Conservation (phyloP, 306 rosid genomes). For the Canavalia gladiata region DNA sequence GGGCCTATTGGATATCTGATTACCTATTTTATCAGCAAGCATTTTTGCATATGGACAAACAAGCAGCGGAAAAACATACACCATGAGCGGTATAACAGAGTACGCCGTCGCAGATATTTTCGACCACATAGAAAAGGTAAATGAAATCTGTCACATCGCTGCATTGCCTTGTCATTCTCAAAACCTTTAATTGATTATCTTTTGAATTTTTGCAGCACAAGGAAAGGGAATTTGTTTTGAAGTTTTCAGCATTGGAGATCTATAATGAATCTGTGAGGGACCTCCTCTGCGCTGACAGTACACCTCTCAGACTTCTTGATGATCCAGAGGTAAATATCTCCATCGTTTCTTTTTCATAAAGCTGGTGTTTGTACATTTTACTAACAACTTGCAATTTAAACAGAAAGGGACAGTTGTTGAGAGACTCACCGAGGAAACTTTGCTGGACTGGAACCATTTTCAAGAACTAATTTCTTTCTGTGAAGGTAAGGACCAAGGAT, state of each 20-base stretch:
- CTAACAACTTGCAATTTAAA: conserved; percentile 51
- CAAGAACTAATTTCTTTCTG: conserved; percentile 81
- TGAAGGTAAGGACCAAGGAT: conserved; percentile 70
- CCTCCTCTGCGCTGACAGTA: conserved; percentile 81
- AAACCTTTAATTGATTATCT: conserved; percentile 45
- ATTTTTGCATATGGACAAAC: conserved; percentile 98
- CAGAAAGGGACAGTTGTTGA: conserved; percentile 97
- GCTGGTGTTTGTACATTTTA: conserved; percentile 8
- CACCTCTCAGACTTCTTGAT: conserved; percentile 93
- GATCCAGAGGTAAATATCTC: conserved; percentile 86
- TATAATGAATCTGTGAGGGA: conserved; percentile 98
- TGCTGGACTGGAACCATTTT: conserved; percentile 85
- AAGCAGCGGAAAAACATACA: conserved; percentile 95
- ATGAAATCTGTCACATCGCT: conserved; percentile 27
- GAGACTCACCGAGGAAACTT: conserved; percentile 83
- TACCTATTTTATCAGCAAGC: conserved; percentile 71
- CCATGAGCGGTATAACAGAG: conserved; percentile 87
- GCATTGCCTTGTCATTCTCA: conserved; percentile 41
- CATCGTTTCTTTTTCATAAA: conserved; percentile 15
- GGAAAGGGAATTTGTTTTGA: conserved; percentile 83
- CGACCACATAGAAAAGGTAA: conserved; percentile 71
- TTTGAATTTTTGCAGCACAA: conserved; percentile 61
- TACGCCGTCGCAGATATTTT: conserved; percentile 79
- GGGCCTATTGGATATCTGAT: conserved; percentile 39
- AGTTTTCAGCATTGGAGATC: conserved; percentile 91